Percentiles rank a stretch among this genome's conserved stretches.
Evolutionary conservation across 1,284 basidiomycete genomes (phyloP).

Genomic region (Testicularia cyperi): DNA sequence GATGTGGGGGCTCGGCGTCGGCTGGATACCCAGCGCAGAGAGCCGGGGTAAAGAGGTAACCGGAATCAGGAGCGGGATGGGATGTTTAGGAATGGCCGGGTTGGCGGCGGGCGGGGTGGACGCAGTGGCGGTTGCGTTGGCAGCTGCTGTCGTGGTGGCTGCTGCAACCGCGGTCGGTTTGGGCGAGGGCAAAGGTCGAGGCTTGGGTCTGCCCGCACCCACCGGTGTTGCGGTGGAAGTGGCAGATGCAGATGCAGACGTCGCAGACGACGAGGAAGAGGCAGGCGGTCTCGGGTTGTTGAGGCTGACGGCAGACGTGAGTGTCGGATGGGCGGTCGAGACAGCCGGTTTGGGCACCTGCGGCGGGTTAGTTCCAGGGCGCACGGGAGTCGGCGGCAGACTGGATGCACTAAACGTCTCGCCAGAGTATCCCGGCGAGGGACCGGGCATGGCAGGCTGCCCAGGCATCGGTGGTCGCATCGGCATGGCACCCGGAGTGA

Average conservation of each 20-base stretch:
- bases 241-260: constrained; percentile 4
- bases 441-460: constrained; percentile 23
- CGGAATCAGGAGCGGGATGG: constrained; percentile 55
- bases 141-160: neutral
- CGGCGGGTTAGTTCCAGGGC: constrained; percentile 1
- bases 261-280: constrained; percentile 9
- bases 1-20: constrained; percentile 50
- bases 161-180: constrained; percentile 4
- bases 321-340: constrained; percentile 35
- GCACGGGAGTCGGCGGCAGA: constrained; percentile 14
- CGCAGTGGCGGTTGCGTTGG: neutral
- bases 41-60: constrained; percentile 47
- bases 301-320: constrained; percentile 27
- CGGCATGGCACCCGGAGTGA: constrained; percentile 1
- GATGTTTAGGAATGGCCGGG: constrained; percentile 50
- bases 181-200: too few species aligned
- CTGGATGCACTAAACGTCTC: constrained; percentile 18
- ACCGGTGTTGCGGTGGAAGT: too few species aligned
- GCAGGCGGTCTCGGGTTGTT: constrained; percentile 23
- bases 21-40: constrained; percentile 50
- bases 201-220: too few species aligned
- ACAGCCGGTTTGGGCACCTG: too few species aligned
- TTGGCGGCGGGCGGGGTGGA: constrained; percentile 2
- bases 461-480: constrained; percentile 11
- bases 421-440: constrained; percentile 23